Evolutionary conservation across 2,329 filamentous ascomycete genomes (phyloP).

Genomic region (Hysterium pulicare): DNA sequence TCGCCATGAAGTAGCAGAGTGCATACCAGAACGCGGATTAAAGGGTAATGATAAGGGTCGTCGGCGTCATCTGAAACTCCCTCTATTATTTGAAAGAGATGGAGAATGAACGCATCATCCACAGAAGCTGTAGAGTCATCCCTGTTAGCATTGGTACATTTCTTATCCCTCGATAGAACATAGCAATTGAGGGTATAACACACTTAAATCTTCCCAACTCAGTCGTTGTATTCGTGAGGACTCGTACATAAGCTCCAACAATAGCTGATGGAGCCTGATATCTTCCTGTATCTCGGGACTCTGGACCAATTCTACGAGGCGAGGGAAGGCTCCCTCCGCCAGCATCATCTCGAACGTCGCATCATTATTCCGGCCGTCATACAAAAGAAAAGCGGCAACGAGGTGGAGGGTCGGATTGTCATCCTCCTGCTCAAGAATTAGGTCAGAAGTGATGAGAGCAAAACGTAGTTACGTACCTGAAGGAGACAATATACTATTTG

Average conservation of each 20-base stretch:
- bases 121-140: conserved; percentile 46
- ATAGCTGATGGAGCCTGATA: conserved; percentile 69
- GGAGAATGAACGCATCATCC: conserved; percentile 75
- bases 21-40: conserved; percentile 85
- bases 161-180: not conserved
- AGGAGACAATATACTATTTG: conserved; percentile 91
- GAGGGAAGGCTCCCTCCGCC: conserved; percentile 75
- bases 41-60: conserved; percentile 93
- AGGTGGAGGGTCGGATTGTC: conserved; percentile 75
- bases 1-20: not conserved
- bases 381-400: conserved; percentile 77
- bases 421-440: conserved; percentile 63
- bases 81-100: conserved; percentile 85
- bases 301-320: conserved; percentile 78
- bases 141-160: not conserved
- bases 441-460: not conserved
- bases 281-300: conserved; percentile 60
- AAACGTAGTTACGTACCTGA: conserved; percentile 45
- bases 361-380: conserved; percentile 81
- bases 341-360: conserved; percentile 83
- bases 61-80: conserved; percentile 79
- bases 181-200: conserved; percentile 29
- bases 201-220: conserved; percentile 71
- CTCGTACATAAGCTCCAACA: conserved; percentile 90
- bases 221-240: conserved; percentile 91